Base-by-base conservation (phyloP, 164 flowering plant species). In the Tetracentron sinense region DNA sequence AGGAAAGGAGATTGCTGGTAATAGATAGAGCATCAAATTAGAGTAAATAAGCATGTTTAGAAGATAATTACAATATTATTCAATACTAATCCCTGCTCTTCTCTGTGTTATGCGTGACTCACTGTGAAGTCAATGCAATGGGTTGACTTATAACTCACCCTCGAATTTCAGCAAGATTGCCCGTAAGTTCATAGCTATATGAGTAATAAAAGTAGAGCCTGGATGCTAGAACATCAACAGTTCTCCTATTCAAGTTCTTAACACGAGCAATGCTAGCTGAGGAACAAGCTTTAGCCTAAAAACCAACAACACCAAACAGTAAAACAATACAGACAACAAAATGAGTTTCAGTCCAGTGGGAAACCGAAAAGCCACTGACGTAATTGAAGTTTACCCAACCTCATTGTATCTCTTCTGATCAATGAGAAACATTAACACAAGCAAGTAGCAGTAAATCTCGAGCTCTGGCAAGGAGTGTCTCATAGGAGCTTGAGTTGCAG, bases 161-260 rank as follows among this genome's bases (percentile, higher is more conserved):
- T 46, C 97, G 82, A 64, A 94, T 94, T 80, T 91, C 97, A 73
- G 88, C 88, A 72, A 94, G 99, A 74, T 85, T 82, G 54, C 91
- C 99, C 6, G 96, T 88, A 54, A 87, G 84, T 68, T 94, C 99
- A 74, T 91, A 89, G 79, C 93, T 78, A 56, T 78, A 79, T 2
- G 97, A 91, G 72, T 86, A 91, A 62, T 86, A 94, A 70, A 83
- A 89, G 74, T 88, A 94, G 23, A 94, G 79, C 68, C 90, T 81
- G 23, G 96, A 81, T 56, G 97, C 96, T 54, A 91, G 69, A 62
- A 91, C 92, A 81, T 89, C 98, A 75, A 87, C 74, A 16, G 93
- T 86, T 74, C 97, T 80, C 74, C 89, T 82, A 63, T 91, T 91
- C 66, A 91, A 53, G 54, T 72, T 4, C 6, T 33, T 4, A 4